Evolutionary conservation across 257 asterid species (phyloP), one percentile per base, ranked within the genome.

Genomic region (Agastache rugosa): DNA sequence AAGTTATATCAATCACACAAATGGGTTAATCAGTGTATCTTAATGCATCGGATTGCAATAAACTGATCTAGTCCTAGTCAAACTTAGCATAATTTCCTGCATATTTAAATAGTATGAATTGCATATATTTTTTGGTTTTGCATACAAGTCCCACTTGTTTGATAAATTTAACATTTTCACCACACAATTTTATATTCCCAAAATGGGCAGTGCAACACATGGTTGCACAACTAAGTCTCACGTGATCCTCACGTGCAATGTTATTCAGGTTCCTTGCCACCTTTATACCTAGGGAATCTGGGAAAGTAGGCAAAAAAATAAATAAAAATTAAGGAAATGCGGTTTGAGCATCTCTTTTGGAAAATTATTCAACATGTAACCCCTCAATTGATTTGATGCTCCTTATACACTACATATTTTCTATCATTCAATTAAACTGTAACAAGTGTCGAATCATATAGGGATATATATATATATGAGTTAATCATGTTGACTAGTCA

Each of bases 221-320:
- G 68, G 45, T 54, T 29, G 66, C 71, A 79, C 75, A 61, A 37
- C 61, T 39, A 23, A 48, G 8, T 19, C 15, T 27, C 14, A 34
- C 61, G 58, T 44, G 64, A 22, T 55, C 63, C 45, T 63, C 77
- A 72, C 62, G 71, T 75, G 74, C 80, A 79, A 63, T 61, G 58
- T 72, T 64, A 75, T 79, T 75, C 63, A 44, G 78, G 23, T 80
- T 34, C 78, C 55, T 73, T 69, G 72, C 62, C 68, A 69, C 71
- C 73, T 65, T 78, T 77, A 81, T 56, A 55, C 75, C 29, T 41
- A 54, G 45, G 72, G 79, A 75, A 78, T 78, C 76, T 75, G 25
- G 15, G 37, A 77, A 65, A 69, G 65, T 48, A 19, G 25, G 69
- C 6, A 14, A 39, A 39, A 39, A 39, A 39, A n/a, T n/a, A n/a